Percentiles rank a stretch among this genome's conserved stretches.
Conservation (phyloP, 23 red algal species). For the Pyropia yezoensis region DNA sequence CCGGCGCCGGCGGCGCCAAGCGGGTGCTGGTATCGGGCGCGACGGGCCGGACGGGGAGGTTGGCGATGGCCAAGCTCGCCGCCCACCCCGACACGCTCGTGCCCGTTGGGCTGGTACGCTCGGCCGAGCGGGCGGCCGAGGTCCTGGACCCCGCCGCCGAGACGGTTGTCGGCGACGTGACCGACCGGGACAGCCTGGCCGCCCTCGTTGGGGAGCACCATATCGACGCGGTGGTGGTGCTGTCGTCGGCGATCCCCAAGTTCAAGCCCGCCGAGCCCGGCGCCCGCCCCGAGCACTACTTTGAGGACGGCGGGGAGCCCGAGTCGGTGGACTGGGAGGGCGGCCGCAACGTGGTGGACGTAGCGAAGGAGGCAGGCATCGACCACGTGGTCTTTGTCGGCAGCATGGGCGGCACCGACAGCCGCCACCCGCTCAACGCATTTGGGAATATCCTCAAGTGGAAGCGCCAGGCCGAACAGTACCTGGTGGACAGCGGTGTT, state of each 20-base stretch:
- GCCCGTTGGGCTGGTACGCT: slow-evolving; percentile 43
- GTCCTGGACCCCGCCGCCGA: slow-evolving; percentile 7
- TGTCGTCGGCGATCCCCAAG: slow-evolving; percentile 42
- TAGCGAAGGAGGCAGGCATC: slow-evolving; percentile 45
- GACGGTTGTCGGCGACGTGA: slow-evolving; percentile 41
- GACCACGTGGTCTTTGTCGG: slow-evolving; percentile 60
- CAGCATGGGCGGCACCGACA: slow-evolving; percentile 46
- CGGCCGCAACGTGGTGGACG: slow-evolving; percentile 49
- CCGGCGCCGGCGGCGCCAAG: neutral
- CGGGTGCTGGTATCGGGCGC: slow-evolving; percentile 61
- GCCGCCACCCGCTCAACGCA: slow-evolving; percentile 57
- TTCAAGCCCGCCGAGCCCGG: slow-evolving; percentile 32
- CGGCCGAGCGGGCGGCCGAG: slow-evolving; percentile 6
- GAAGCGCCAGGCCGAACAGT: slow-evolving; percentile 62
- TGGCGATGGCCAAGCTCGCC: slow-evolving; percentile 34
- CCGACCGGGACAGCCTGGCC: slow-evolving; percentile 28
- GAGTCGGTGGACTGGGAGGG: slow-evolving; percentile 53
- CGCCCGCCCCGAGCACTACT: slow-evolving; percentile 34
- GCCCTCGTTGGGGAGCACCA: slow-evolving; percentile 15
- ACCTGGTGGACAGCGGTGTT: slow-evolving; percentile 58
- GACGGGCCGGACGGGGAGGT: slow-evolving; percentile 53
- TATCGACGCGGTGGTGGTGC: slow-evolving; percentile 42
- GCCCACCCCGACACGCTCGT: slow-evolving; percentile 10
- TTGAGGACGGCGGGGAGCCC: slow-evolving; percentile 34
- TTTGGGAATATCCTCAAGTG: slow-evolving; percentile 73